Base-by-base conservation (phyloP, 306 rosid species). In the Aeschynomene evenia region DNA sequence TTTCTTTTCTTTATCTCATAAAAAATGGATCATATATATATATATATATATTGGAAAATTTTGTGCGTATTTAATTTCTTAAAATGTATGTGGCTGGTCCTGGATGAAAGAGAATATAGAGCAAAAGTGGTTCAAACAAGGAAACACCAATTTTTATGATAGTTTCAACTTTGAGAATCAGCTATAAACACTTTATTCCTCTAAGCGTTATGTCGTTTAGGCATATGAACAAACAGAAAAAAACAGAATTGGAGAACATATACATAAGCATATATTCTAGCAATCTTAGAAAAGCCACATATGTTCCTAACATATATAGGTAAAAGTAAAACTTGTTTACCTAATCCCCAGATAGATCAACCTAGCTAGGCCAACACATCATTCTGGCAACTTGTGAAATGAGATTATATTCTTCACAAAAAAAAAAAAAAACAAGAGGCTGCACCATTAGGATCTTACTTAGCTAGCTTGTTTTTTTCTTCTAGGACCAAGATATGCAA, bases 321-420 rank as follows among this genome's bases (percentile, higher is more conserved):
- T n/a, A n/a, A n/a, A n/a, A 12, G 26, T 24, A 26, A 55, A 26
- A 16, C 18, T 5, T 10, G 61, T 13, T 57, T 57, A 57, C 7
- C 23, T 22, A 57, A 29, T 15, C 43, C 63, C 43, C 43, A 31
- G 7, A 31, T n/a, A n/a, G n/a, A n/a, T n/a, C n/a, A n/a, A n/a
- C n/a, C n/a, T n/a, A 31, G n/a, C 43, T 31, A 57, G 5, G 7
- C 63, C 18, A 7, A 15, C 20, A 29, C 4, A 57, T 14, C 61
- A 55, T 7, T 55, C 37, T 57, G 16, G 43, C 43, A 57, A 21
- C 42, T 57, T 29, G 7, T 29, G 43, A 15, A n/a, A 57, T 16
- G 28, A 57, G 63, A 57, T n/a, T n/a, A n/a, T n/a, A n/a, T 57
- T 57, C 63, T 10, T 13, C 63, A 29, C 63, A 57, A 2, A 31